Evolutionary conservation across 306 rosid species (phyloP).

Genomic region (Begonia masoniana): DNA sequence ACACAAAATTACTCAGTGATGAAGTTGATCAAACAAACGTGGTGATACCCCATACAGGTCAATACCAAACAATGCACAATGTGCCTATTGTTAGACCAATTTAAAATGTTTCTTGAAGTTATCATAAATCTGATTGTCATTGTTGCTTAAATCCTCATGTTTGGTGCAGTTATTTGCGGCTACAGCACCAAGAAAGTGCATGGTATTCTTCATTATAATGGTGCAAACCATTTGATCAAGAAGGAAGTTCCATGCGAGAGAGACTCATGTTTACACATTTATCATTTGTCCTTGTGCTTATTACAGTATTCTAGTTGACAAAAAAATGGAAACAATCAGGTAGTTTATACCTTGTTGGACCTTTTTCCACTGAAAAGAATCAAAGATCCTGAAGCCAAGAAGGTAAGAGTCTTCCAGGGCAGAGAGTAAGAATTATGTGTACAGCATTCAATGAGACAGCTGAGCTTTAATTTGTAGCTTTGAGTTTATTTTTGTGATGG

Average conservation of each 20-base stretch:
- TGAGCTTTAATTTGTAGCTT: too few species aligned
- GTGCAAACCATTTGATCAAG: conserved; percentile 81
- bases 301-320: conserved; percentile 78
- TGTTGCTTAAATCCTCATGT: conserved; percentile 66
- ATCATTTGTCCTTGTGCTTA: conserved; percentile 87
- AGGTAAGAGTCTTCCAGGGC: conserved; percentile 19
- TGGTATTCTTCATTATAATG: conserved; percentile 67
- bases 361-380: conserved; percentile 80
- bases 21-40: too few species aligned
- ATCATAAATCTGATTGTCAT: background rate
- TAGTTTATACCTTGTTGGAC: conserved; percentile 87
- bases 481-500: too few species aligned
- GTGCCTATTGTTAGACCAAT: conserved; percentile 25
- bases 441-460: too few species aligned
- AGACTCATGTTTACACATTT: conserved; percentile 89
- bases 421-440: too few species aligned
- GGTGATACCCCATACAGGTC: too few species aligned
- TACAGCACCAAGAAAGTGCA: conserved; percentile 98
- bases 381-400: conserved; percentile 92
- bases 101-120: background rate
- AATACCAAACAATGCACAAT: too few species aligned
- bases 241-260: conserved; percentile 99
- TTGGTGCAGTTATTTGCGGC: conserved; percentile 99
- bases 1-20: conserved; percentile 7
- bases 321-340: conserved; percentile 94